phyloP scores from a whole-genome alignment of 1,139 yeast genomes.

The Lodderomyces pseudojiufengensis region DNA sequence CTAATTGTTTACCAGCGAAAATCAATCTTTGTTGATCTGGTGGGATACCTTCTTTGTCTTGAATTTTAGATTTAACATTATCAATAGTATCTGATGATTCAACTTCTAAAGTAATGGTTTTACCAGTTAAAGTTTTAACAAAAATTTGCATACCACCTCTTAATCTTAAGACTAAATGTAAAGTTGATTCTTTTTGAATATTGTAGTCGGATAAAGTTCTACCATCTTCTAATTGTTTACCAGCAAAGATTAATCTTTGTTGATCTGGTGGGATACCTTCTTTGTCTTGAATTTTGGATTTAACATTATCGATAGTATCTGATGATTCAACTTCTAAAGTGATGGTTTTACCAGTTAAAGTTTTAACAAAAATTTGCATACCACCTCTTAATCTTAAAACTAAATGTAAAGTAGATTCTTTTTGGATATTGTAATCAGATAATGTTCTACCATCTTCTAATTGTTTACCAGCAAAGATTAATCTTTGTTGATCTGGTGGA shows the following conservation, averaged over 20 bases:
- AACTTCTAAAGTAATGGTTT: constrained; percentile 67
- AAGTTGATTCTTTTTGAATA: constrained; percentile 76
- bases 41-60: constrained; percentile 63
- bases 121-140: constrained; percentile 97
- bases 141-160: constrained; percentile 78
- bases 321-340: constrained; percentile 70
- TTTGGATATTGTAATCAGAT: constrained; percentile 65
- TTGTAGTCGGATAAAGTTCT: constrained; percentile 66
- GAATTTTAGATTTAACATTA: constrained; percentile 68
- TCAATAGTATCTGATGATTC: constrained; percentile 74
- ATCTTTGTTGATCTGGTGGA: constrained; percentile 52
- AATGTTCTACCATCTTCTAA: constrained; percentile 62
- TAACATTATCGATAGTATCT: constrained; percentile 66
- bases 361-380: constrained; percentile 98
- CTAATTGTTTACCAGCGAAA: constrained; percentile 59
- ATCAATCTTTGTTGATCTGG: constrained; percentile 55
- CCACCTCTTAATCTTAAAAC: constrained; percentile 54
- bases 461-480: constrained; percentile 58
- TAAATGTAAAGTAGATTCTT: constrained; percentile 88
- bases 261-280: constrained; percentile 54
- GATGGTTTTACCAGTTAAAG: constrained; percentile 89
- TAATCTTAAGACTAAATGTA: constrained; percentile 82
- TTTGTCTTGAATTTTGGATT: constrained; percentile 75
- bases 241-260: constrained; percentile 55
- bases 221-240: constrained; percentile 64